Percentiles rank a stretch among this genome's conserved stretches.
Conservation (phyloP, 2,329 filamentous ascomycete genomes). For the Emydomyces testavorans region DNA sequence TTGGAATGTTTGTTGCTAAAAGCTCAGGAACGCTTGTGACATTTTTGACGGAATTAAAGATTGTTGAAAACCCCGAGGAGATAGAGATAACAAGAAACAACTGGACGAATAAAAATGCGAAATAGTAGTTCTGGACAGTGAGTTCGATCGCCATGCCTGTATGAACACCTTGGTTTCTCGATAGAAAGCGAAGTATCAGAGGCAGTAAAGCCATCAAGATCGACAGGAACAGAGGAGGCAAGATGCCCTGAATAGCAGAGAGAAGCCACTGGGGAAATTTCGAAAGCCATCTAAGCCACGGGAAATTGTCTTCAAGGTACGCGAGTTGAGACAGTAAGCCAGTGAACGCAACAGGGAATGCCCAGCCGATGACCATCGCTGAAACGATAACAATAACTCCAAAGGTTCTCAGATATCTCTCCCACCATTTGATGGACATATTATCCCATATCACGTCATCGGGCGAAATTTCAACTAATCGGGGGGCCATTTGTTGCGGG, state of each 20-base stretch:
- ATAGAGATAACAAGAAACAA: constrained; percentile 89
- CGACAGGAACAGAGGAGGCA: constrained; percentile 66
- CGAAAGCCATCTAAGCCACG: constrained; percentile 61
- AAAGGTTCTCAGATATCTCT: constrained; percentile 61
- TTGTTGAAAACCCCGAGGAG: constrained; percentile 58
- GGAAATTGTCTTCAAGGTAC: constrained; percentile 51
- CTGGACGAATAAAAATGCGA: constrained; percentile 86
- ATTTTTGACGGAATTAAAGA: constrained; percentile 52
- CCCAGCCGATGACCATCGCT: constrained; percentile 77
- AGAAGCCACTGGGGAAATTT: constrained; percentile 49
- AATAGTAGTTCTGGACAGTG: constrained; percentile 86
- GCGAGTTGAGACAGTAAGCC: constrained; percentile 69
- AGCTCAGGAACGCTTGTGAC: constrained; percentile 60
- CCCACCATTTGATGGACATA: constrained; percentile 93
- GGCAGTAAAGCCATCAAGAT: constrained; percentile 73
- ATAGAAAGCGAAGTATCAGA: constrained; percentile 61
- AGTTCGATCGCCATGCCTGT: constrained; percentile 69
- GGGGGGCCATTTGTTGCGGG: constrained; percentile 84
- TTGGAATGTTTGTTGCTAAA: constrained; percentile 69
- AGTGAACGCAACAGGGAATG: constrained; percentile 79
- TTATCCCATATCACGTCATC: constrained; percentile 94
- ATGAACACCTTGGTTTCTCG: constrained; percentile 63
- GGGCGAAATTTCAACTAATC: constrained; percentile 85
- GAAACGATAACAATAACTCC: constrained; percentile 54
- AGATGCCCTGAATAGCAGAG: constrained; percentile 67